Conservation (phyloP, 2,329 filamentous ascomycete genomes). For the Ophiocordyceps camponoti-rufipedis region DNA sequence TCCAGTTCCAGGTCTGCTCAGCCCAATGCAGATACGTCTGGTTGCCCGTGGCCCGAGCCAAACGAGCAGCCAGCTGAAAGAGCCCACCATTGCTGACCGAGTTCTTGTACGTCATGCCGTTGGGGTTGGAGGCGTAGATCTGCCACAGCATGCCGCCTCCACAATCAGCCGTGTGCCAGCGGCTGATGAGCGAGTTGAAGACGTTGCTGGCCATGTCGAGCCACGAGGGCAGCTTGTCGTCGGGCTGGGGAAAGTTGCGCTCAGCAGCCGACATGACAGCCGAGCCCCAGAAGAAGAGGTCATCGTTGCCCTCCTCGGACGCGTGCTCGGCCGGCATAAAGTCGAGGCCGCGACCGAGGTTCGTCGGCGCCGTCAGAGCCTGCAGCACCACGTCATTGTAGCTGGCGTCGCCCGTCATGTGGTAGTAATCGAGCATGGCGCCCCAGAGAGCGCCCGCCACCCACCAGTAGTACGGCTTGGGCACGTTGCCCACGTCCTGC, state of each 20-base stretch:
- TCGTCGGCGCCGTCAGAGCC: slow-evolving; percentile 35
- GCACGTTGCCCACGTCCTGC: slow-evolving; percentile 41
- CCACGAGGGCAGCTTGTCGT: slow-evolving; percentile 40
- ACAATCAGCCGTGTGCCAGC: slow-evolving; percentile 54
- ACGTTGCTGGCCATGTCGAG: slow-evolving; percentile 49
- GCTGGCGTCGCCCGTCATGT: slow-evolving; percentile 41
- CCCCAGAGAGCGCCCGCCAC: slow-evolving; percentile 47
- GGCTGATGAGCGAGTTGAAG: slow-evolving; percentile 49
- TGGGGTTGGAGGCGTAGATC: slow-evolving; percentile 55
- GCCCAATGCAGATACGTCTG: slow-evolving; percentile 50
- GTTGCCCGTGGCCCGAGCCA: slow-evolving; percentile 52
- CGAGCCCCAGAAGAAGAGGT: slow-evolving; percentile 59
- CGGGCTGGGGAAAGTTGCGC: slow-evolving; percentile 44
- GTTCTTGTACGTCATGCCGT: slow-evolving; percentile 72
- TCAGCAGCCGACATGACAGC: slow-evolving; percentile 51
- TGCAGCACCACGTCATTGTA: slow-evolving; percentile 43
- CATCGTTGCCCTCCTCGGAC: slow-evolving; percentile 53
- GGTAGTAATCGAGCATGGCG: slow-evolving; percentile 51
- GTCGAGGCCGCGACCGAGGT: slow-evolving; percentile 36
- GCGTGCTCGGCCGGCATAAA: slow-evolving; percentile 39
- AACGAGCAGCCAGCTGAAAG: slow-evolving; percentile 61
- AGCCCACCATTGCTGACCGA: slow-evolving; percentile 65
- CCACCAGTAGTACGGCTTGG: slow-evolving; percentile 53
- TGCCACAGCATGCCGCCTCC: slow-evolving; percentile 65
- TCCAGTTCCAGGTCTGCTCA: slow-evolving; percentile 48